These are phyloP conservation scores for Colletotrichum karsti DNA, from an alignment of 2,329 filamentous ascomycete species.

Conservation along the genomic window DNA sequence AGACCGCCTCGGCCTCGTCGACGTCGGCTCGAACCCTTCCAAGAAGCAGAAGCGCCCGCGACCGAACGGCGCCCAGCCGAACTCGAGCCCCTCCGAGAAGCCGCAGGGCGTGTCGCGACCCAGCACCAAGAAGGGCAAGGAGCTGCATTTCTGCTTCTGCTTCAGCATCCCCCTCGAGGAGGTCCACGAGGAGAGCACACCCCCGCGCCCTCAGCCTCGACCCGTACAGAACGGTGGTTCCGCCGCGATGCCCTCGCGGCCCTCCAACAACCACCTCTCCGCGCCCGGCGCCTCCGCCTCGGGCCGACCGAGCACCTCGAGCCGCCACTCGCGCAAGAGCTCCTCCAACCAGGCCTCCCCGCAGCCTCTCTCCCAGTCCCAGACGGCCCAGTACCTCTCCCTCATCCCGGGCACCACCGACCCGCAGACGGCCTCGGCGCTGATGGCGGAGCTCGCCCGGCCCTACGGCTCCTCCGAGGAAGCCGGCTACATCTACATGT, in stretches of 20 bases:
- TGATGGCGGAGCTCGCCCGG: slow-evolving; percentile 81
- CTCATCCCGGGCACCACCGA: slow-evolving; percentile 76
- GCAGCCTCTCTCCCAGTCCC: slow-evolving; percentile 39
- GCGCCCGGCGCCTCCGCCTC: slow-evolving; percentile 23
- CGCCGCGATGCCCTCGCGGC: slow-evolving; percentile 13
- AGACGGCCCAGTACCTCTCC: slow-evolving; percentile 61
- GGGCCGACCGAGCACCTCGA: slow-evolving; percentile 30
- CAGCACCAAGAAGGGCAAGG: slow-evolving; percentile 41
- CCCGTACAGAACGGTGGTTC: slow-evolving; percentile 49
- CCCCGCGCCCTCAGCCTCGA: slow-evolving; percentile 53
- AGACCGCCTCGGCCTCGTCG: slow-evolving; percentile 79
- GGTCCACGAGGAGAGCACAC: slow-evolving; percentile 39
- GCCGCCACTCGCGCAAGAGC: slow-evolving; percentile 38
- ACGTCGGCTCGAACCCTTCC: slow-evolving; percentile 55
- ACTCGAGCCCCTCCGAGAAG: slow-evolving; percentile 16
- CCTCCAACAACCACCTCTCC: slow-evolving; percentile 28
- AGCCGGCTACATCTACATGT: slow-evolving; percentile 97
- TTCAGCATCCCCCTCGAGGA: slow-evolving; percentile 59
- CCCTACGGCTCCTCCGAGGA: slow-evolving; percentile 74
- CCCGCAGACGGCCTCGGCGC: slow-evolving; percentile 72
- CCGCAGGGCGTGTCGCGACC: slow-evolving; percentile 20
- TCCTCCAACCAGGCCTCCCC: slow-evolving; percentile 37
- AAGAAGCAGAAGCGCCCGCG: slow-evolving; percentile 42
- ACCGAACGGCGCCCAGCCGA: slow-evolving; percentile 28
- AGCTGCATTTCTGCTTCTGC: slow-evolving; percentile 58